Evolutionary conservation across 768 basidiomycete species (phyloP).

Genomic region (Paxillus involutus): DNA sequence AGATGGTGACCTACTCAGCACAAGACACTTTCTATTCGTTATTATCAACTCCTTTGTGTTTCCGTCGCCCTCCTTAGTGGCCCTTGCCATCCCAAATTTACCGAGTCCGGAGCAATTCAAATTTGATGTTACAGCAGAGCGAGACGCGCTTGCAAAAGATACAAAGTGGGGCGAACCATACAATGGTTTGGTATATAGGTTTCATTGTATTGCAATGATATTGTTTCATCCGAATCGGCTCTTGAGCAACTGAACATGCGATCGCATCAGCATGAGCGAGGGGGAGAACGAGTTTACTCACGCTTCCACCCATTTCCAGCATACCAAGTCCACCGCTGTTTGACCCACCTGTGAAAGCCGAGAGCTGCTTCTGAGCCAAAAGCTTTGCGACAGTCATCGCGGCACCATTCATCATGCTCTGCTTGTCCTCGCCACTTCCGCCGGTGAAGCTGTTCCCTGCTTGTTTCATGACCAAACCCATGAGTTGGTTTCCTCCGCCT

Average conservation of each 20-base stretch:
- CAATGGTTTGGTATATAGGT: too few species aligned
- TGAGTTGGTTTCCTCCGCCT: constrained; percentile 59
- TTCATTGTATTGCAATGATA: too few species aligned
- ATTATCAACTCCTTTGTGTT: too few species aligned
- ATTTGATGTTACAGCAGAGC: too few species aligned
- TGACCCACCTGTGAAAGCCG: constrained; percentile 48
- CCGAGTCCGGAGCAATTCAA: too few species aligned
- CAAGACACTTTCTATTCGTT: too few species aligned
- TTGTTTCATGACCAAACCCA: constrained; percentile 87
- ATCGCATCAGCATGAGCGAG: neutral
- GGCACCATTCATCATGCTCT: constrained; percentile 83
- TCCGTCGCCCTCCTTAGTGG: too few species aligned
- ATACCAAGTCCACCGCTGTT: constrained; percentile 69
- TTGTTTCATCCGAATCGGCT: constrained; percentile 10
- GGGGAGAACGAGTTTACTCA: constrained; percentile 21
- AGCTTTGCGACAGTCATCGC: constrained; percentile 87
- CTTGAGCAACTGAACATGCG: constrained; percentile 12
- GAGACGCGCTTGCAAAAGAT: too few species aligned
- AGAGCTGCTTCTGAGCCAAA: constrained; percentile 61
- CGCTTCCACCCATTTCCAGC: constrained; percentile 51
- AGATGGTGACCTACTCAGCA: too few species aligned
- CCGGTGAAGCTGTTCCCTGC: constrained; percentile 72
- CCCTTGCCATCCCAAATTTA: too few species aligned
- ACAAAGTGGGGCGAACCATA: too few species aligned
- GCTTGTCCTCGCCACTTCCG: constrained; percentile 61